Evolutionary conservation across 1,284 basidiomycete species (phyloP), one percentile per base, ranked within the genome.

Genomic region (Naganishia liquefaciens): DNA sequence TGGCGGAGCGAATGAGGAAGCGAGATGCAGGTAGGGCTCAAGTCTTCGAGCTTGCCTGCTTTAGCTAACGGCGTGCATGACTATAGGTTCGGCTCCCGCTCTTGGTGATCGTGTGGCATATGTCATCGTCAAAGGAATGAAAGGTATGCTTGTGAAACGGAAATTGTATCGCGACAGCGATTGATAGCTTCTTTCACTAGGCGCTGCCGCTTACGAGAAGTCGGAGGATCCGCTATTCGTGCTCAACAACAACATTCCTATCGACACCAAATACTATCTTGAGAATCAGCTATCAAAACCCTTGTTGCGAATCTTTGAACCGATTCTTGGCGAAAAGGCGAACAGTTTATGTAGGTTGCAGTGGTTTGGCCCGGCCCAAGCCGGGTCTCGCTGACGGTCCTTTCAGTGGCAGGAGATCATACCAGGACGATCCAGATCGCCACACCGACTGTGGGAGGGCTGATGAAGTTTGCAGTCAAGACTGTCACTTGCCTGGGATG

Each of bases 381-480:
- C 9, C 39, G 39, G 47, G 63, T 55, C 57, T 68, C 37, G 68
- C 37, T 49, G 51, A 68, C 3, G 28, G 64, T 13, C 37, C 17
- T 30, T 53, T 7, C 71, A 97, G 93, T 97, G 53, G 88, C 90
- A 33, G 93, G 93, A 2, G 92, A 93, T 69, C 93, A 97, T 73
- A 97, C 93, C 1, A 83, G 94, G 46, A 87, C 91, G 0, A 95
- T 97, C 61, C 87, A 91, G 68, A 94, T 97, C 54, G 92, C 93
- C 3, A 97, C 93, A 0, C 93, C 93, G 0, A 94, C 91, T 0
- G 85, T 92, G 11, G 94, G 94, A 23, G 93, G 93, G 17, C 77
- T 98, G 61, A 98, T 97, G 94, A 95, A 94, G 77, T 98, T 95
- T 72, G 92, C 93, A 0, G 91, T 95, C 28, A 94, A 93, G 79